These are phyloP conservation scores for Pyrenochaeta sp. DNA, from an alignment of 2,329 filamentous ascomycete genomes.

Conservation along the genomic window DNA sequence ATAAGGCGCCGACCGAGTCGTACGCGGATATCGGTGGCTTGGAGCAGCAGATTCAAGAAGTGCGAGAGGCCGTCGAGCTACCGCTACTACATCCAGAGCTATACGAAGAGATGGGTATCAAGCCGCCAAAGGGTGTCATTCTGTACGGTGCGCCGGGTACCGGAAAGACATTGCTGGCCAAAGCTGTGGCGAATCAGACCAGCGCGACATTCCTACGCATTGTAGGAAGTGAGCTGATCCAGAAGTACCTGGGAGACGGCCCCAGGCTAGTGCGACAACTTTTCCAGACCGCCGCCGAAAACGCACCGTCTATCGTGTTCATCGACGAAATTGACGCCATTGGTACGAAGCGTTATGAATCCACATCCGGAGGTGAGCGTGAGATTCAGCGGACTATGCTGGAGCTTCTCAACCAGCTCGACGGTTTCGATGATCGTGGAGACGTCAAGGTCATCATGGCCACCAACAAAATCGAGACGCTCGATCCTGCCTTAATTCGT, in stretches of 20 bases:
- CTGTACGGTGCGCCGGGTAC: constrained; percentile 97
- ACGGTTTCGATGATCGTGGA: constrained; percentile 97
- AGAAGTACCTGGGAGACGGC: constrained; percentile 98
- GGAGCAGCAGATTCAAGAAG: constrained; percentile 95
- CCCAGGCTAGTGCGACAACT: constrained; percentile 94
- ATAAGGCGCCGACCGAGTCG: constrained; percentile 97
- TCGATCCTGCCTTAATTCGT: constrained; percentile 94
- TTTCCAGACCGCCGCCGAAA: constrained; percentile 94
- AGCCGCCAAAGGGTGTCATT: constrained; percentile 98
- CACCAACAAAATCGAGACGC: constrained; percentile 98
- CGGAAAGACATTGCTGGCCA: constrained; percentile 93
- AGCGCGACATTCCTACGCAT: constrained; percentile 98
- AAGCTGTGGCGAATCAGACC: constrained; percentile 98
- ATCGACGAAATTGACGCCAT: constrained; percentile 99
- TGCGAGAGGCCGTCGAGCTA: constrained; percentile 94
- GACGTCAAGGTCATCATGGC: constrained; percentile 99
- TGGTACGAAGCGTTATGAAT: constrained; percentile 98
- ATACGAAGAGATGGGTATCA: constrained; percentile 99
- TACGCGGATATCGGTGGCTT: constrained; percentile 98
- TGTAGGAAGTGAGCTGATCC: constrained; percentile 95
- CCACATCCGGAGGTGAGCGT: constrained; percentile 93
- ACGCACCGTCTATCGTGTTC: constrained; percentile 96
- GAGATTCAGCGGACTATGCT: constrained; percentile 99
- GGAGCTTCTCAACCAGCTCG: constrained; percentile 96
- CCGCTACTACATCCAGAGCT: constrained; percentile 94